Evolutionary conservation across 192 early-diverging fungal species (phyloP), one percentile per base, ranked within the genome.

Genomic region (Coemansia brasiliensis): DNA sequence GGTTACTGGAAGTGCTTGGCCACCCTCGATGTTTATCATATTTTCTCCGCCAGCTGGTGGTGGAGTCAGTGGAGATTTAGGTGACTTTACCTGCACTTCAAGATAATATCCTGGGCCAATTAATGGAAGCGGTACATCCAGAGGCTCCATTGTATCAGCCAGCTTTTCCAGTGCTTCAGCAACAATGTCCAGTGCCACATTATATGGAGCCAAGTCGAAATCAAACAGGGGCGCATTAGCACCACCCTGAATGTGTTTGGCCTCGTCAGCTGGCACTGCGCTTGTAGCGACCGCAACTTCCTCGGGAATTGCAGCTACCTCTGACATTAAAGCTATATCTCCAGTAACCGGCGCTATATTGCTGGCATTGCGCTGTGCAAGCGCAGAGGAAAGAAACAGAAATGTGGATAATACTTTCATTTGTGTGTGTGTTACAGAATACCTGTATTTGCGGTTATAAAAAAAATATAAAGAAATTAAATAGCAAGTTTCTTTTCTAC

Each of bases 101-200:
- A 79, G 55, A 20, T 79, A 79, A 32, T 79, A 79, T 13, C 69
- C 75, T 3, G 75, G 69, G 5, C 75, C 75, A 25, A 79, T 55
- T 29, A 79, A 53, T 1, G 75, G 75, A 2, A 79, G 65, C 4
- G 75, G 75, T 16, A 79, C 48, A 15, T 72, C 69, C 9, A 79
- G 56, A 2, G 75, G 75, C 51, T 79, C 75, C 69, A 72, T 72
- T 22, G 69, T 72, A 32, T 68, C 65, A 10, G 75, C 69, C 39
- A 79, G 55, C 52, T 72, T 72, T 26, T 72, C 75, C 13, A 79
- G 65, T 4, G 69, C 75, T 5, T 69, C 65, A 10, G 75, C 69
- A 8, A 79, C 69, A 55, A 79, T 79, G 32, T 72, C 75, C 21
- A 79, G 16, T 4, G 75, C 75, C 42, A 79, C 51, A 21, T 79